Conservation (phyloP, 108 stramenopile species). For the Chaetoceros tenuissimus region DNA sequence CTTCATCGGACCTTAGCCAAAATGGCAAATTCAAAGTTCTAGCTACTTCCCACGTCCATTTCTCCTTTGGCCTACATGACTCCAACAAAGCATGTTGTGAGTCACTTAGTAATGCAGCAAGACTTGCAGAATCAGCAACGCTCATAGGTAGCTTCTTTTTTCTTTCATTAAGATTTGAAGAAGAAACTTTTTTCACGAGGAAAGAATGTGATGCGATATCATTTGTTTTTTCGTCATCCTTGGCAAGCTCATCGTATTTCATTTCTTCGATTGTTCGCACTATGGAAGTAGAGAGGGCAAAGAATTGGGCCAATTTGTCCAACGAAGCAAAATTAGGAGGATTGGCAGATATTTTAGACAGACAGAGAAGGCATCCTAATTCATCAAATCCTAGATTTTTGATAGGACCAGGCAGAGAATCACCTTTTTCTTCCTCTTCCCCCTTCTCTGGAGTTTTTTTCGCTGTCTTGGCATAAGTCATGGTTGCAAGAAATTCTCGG, state of each 20-base stretch:
- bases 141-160: slow-evolving; percentile 9
- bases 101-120: slow-evolving; percentile 60
- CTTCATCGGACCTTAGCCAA: slow-evolving; percentile 74
- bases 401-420: no score
- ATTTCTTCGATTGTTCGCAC: no score
- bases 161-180: not conserved
- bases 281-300: no score
- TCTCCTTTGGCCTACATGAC: slow-evolving; percentile 27
- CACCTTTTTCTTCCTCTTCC: no score
- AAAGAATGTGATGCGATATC: not conserved
- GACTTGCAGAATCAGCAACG: slow-evolving; percentile 53
- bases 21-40: slow-evolving; percentile 55
- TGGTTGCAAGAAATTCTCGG: no score
- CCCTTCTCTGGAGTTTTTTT: slow-evolving; percentile 10
- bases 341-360: no score
- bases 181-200: not conserved
- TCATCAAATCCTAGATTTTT: no score
- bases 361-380: no score
- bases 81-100: slow-evolving; percentile 51
- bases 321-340: no score
- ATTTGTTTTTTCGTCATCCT: not conserved
- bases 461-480: slow-evolving; percentile 9
- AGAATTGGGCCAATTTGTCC: no score
- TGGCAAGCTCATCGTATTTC: no score
- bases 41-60: slow-evolving; percentile 59